Evolutionary conservation across 2,329 filamentous ascomycete genomes (phyloP), one percentile per base, ranked within the genome.

Genomic region (Xylaria digitata): DNA sequence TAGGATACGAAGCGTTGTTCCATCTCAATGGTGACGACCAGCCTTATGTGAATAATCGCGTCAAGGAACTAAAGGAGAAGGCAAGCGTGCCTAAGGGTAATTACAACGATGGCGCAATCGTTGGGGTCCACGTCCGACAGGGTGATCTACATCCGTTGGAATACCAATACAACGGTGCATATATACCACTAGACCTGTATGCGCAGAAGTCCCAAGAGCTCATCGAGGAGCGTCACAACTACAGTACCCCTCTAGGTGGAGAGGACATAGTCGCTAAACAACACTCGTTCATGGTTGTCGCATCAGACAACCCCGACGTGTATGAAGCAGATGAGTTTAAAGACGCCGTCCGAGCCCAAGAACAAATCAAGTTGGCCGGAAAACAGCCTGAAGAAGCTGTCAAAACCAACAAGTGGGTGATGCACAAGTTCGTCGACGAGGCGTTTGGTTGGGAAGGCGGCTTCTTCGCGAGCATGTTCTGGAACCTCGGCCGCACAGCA

Each of bases 401-500:
- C 65, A 79, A 77, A 49, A 76, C 79, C 2, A 80, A 87, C 67
- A 79, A 80, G 26, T 80, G 81, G 11, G 81, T 85, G 6, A 87
- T 91, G 75, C 85, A 85, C 70, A 87, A 86, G 72, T 92, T 92
- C 76, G 85, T 92, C 42, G 92, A 94, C 66, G 90, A 94, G 75
- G 87, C 89, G 1, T 89, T 92, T 46, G 93, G 93, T 34, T 96
- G 93, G 93, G 93, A 96, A 77, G 93, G 93, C 19, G 93, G 93
- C 1, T 97, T 96, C 82, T 96, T 91, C 79, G 86, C 87, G 15
- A 86, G 88, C 73, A 90, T 96, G 80, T 96, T 96, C 79, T 94
- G 91, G 88, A 90, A 89, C 57, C 82, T 96, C 0, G 93, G 92
- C 3, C 76, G 80, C n/a, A 76, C 80, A 52, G 78, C 79, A 6